Evolutionary conservation across 2,329 filamentous ascomycete genomes (phyloP).

Genomic region (Gaeumannomyces sp.): DNA sequence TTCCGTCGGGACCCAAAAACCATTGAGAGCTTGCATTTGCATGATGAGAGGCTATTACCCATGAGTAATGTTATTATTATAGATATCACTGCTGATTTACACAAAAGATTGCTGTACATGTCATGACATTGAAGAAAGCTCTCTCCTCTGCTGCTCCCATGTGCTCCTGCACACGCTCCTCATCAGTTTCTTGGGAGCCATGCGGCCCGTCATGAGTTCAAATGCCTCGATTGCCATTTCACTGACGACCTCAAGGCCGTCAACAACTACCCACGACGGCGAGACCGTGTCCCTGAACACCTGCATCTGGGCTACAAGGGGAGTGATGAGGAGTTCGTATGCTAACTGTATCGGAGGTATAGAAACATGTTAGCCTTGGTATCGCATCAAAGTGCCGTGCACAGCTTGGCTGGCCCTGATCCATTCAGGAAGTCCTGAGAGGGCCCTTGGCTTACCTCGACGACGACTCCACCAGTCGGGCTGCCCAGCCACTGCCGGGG

Average conservation of each 20-base stretch:
- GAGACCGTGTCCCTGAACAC: slow-evolving; percentile 39
- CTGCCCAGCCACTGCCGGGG: slow-evolving; percentile 64
- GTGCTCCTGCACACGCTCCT: slow-evolving; percentile 46
- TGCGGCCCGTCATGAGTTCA: slow-evolving; percentile 67
- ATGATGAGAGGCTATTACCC: no score
- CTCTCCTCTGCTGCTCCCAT: slow-evolving; percentile 32
- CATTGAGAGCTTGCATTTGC: no score
- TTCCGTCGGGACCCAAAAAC: no score
- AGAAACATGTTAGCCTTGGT: background rate
- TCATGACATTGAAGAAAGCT: slow-evolving; percentile 15
- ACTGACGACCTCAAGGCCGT: slow-evolving; percentile 64
- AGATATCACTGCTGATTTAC: background rate
- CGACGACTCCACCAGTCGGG: slow-evolving; percentile 64
- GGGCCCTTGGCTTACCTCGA: slow-evolving; percentile 42
- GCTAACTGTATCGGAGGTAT: slow-evolving; percentile 38
- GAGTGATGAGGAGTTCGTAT: slow-evolving; percentile 65
- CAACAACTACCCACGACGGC: slow-evolving; percentile 63
- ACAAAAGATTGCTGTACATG: background rate
- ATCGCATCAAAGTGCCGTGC: background rate
- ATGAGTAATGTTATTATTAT: no score
- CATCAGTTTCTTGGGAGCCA: slow-evolving; percentile 65
- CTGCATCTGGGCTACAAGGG: slow-evolving; percentile 61
- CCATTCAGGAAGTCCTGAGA: background rate
- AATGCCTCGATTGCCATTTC: slow-evolving; percentile 74
- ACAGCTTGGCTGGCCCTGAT: background rate